Base-by-base conservation (phyloP, 257 asterid species). In the Solanum arcanum region DNA sequence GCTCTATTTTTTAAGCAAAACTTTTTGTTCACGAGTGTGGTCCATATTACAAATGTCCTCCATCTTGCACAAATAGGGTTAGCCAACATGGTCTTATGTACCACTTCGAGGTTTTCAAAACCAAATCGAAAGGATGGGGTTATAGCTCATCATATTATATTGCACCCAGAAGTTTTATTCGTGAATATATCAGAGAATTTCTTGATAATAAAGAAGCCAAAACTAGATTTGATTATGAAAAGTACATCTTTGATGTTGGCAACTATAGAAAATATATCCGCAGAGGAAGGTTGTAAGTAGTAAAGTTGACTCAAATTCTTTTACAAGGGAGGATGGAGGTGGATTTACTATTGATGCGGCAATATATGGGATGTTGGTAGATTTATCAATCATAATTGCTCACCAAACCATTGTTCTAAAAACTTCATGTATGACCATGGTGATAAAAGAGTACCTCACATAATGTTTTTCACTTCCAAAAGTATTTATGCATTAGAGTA, bases 161-260 rank as follows among this genome's bases (percentile, higher is more conserved):
- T 5, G 35, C 35, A 21, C 75, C 89, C 0, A 92, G 94, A 8
- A 89, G 90, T 35, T 93, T 94, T 29, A 84, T 94, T 12, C 91
- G 95, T 23, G 97, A 93, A 52, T 93, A 86, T 86, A 73, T 90
- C 2, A 94, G 94, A 6, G 90, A 88, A 25, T 59, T 93, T 83
- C 69, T 81, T 37, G 41, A 20, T 39, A 74, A 73, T 20, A 49
- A 88, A 52, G 88, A 90, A 66, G 90, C 90, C 12, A 82, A 73
- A 25, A n/a, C 39, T 66, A 85, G 83, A 81, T 59, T 15, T 11
- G 85, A 60, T 5, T 74, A 89, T 12, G 88, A 86, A 49, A 82
- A 87, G n/a, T 87, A 81, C 41, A 81, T 87, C 29, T 66, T 66
- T 21, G 86, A 44, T 66, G 70, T 81, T 80, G 83, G 60, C 21